Base-by-base conservation (phyloP, 1,284 basidiomycete genomes). In the Pisolithus thermaeus region DNA sequence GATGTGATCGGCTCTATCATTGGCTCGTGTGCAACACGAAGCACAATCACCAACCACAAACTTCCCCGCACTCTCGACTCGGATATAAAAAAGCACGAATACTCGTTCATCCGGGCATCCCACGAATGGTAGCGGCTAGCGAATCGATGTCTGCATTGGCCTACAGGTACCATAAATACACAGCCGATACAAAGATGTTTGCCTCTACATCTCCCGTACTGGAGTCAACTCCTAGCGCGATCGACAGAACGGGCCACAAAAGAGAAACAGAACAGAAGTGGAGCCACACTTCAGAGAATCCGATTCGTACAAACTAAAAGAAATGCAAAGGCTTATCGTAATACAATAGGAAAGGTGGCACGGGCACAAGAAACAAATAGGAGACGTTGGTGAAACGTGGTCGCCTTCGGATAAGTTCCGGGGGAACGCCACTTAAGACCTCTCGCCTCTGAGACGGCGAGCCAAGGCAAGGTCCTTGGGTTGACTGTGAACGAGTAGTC, bases 391-490 rank as follows among this genome's bases (percentile, higher is more conserved):
- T 32, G 16, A 25, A 48, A 35, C 12, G 23, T 42, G 54, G 42
- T 25, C 7, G 14, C 5, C 18, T 49, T 18, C 23, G 20, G 32
- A 27, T 32, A 46, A 32, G 49, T 42, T 3, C 16, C 7, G 11
- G 7, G 25, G 45, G 44, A 23, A 11, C 48, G 28, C 4, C n/a
- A 4, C 53, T 85, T 81, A 92, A 66, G 88, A 87, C 69, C 90
- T 79, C 78, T 94, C 91, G 63, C 91, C 91, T 61, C 91, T 80
- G 74, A 94, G 87, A 67, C 91, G 87, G 67, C 91, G 82, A 61
- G 91, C 91, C 60, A 94, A 78, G 58, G 90, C 90, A 58, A 94
- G 84, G 72, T 93, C 91, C 80, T 92, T 87, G 60, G 84, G 84
- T 78, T 88, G 83, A 66, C 82, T 85, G 60, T 52, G 54, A 54